A percentile compares a stretch with the other conserved stretches of the same genome.
Evolutionary conservation across 352 stramenopile genomes (phyloP).

Genomic region (Pythium phragmiticola): DNA sequence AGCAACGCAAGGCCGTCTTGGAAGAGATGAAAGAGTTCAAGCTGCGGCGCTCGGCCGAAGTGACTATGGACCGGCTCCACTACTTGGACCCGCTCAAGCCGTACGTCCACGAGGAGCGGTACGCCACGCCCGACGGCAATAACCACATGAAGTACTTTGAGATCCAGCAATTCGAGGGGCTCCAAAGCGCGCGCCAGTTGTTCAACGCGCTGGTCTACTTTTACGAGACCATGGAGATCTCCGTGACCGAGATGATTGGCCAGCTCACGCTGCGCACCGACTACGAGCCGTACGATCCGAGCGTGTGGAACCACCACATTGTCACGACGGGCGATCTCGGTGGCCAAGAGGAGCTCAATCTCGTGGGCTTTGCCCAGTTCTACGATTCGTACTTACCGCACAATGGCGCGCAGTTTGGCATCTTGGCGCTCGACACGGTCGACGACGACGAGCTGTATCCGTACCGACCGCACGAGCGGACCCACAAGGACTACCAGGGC

Average conservation of each 20-base stretch:
- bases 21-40: slow-evolving; percentile 38
- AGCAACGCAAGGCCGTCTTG: slow-evolving; percentile 11
- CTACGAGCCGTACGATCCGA: slow-evolving; percentile 34
- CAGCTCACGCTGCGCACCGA: slow-evolving; percentile 52
- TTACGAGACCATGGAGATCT: slow-evolving; percentile 59
- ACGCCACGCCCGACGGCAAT: slow-evolving; percentile 11
- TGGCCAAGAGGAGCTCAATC: slow-evolving; percentile 26
- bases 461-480: slow-evolving; percentile 33
- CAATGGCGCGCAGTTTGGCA: slow-evolving; percentile 27
- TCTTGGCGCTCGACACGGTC: slow-evolving; percentile 39
- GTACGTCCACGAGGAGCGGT: slow-evolving; percentile 20
- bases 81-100: slow-evolving; percentile 5
- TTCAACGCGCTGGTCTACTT: slow-evolving; percentile 47
- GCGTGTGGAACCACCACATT: slow-evolving; percentile 46
- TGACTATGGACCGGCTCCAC: slow-evolving; percentile 3
- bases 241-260: slow-evolving; percentile 46
- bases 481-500: slow-evolving; percentile 17
- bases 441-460: slow-evolving; percentile 52
- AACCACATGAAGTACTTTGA: slow-evolving; percentile 17
- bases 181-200: slow-evolving; percentile 41
- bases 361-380: slow-evolving; percentile 34
- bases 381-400: slow-evolving; percentile 26
- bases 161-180: slow-evolving; percentile 33
- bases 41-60: slow-evolving; percentile 31
- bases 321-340: slow-evolving; percentile 32